A percentile compares a stretch with the other conserved stretches of the same genome.
Conservation (phyloP, 176 grass and related monocot genomes). For the Zoysia pacifica region DNA sequence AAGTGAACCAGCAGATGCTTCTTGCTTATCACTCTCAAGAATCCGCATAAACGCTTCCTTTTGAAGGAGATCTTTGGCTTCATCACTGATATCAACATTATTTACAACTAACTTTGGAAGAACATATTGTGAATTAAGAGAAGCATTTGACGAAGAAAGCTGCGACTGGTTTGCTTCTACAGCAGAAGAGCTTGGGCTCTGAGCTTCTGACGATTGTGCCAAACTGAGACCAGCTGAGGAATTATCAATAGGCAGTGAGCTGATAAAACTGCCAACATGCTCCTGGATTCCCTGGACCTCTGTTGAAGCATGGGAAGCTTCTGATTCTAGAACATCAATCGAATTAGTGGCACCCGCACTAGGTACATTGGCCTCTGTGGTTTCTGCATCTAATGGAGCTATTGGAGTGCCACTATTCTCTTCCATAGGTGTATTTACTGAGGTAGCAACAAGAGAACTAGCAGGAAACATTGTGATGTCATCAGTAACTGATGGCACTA, state of each 20-base stretch:
- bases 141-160: slow-evolving; percentile 42
- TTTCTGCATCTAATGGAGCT: slow-evolving; percentile 49
- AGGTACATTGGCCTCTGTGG: slow-evolving; percentile 52
- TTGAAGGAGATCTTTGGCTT: slow-evolving; percentile 83
- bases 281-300: slow-evolving; percentile 60
- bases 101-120: slow-evolving; percentile 84
- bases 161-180: slow-evolving; percentile 57
- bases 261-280: slow-evolving; percentile 56
- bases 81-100: slow-evolving; percentile 77
- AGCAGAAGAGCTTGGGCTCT: slow-evolving; percentile 58
- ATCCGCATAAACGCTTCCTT: slow-evolving; percentile 84
- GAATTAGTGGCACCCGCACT: slow-evolving; percentile 47
- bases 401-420: slow-evolving; percentile 46
- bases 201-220: slow-evolving; percentile 58
- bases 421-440: slow-evolving; percentile 38
- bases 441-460: slow-evolving; percentile 46
- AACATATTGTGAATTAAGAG: slow-evolving; percentile 46
- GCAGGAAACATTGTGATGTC: slow-evolving; percentile 35
- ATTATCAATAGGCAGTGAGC: slow-evolving; percentile 54
- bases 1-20: slow-evolving; percentile 60
- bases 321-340: slow-evolving; percentile 66
- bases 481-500: slow-evolving; percentile 41
- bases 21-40: slow-evolving; percentile 73
- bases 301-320: slow-evolving; percentile 73
- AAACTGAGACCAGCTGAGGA: slow-evolving; percentile 50